These are phyloP conservation scores for Ciborinia camelliae DNA, from an alignment of 2,329 filamentous ascomycete genomes.

Conservation along the genomic window DNA sequence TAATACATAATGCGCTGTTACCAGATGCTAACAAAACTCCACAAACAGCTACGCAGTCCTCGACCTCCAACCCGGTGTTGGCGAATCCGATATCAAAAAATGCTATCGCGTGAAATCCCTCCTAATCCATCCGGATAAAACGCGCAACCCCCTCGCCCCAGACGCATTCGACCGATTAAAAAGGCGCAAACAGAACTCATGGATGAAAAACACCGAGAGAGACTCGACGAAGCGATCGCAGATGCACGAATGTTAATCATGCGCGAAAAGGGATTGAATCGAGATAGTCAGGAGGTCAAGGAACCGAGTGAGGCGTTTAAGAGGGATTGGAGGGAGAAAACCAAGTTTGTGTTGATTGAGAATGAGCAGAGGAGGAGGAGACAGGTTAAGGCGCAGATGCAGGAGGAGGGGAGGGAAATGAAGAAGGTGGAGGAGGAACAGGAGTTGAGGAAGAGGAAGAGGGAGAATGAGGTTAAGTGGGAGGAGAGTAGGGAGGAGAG, in stretches of 20 bases:
- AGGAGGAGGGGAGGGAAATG: slow-evolving; percentile 91
- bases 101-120: slow-evolving; percentile 97
- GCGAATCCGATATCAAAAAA: slow-evolving; percentile 93
- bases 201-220: slow-evolving; percentile 86
- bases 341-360: slow-evolving; percentile 84
- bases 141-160: slow-evolving; percentile 81
- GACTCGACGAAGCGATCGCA: slow-evolving; percentile 90
- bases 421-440: slow-evolving; percentile 80
- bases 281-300: slow-evolving; percentile 83
- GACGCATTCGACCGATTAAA: slow-evolving; percentile 96
- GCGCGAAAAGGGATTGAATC: slow-evolving; percentile 85
- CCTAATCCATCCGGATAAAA: slow-evolving; percentile 98
- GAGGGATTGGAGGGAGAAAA: slow-evolving; percentile 84
- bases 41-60: slow-evolving; percentile 77
- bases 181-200: slow-evolving; percentile 89
- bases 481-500: slow-evolving; percentile 86
- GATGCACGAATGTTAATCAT: slow-evolving; percentile 94
- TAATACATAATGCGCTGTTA: slow-evolving; percentile 1
- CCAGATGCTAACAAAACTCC: slow-evolving; percentile 17
- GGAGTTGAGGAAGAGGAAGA: slow-evolving; percentile 76
- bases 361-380: slow-evolving; percentile 81
- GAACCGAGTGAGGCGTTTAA: slow-evolving; percentile 68
- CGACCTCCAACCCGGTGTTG: slow-evolving; percentile 89
- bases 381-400: slow-evolving; percentile 90
- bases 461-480: slow-evolving; percentile 93